Evolutionary conservation across 1,139 yeast species (phyloP).

Genomic region (Pichia sp.): DNA sequence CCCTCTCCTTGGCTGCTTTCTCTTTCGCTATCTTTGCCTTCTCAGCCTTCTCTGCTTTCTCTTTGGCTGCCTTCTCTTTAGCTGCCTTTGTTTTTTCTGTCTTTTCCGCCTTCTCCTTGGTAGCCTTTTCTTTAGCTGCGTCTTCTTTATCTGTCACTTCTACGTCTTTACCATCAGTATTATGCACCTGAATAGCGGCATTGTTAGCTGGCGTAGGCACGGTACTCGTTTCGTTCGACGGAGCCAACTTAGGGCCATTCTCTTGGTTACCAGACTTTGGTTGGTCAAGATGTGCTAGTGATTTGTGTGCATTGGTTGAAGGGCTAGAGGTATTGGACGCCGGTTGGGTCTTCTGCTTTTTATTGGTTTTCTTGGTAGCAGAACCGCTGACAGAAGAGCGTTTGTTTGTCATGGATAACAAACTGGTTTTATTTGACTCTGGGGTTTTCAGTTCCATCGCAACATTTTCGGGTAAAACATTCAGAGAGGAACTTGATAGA

Average conservation of each 20-base stretch:
- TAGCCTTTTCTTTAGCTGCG: background rate
- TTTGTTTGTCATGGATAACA: background rate
- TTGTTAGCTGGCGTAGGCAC: background rate
- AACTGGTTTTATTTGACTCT: background rate
- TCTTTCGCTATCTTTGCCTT: slow-evolving; percentile 7
- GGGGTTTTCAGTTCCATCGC: background rate
- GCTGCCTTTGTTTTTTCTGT: slow-evolving; percentile 1
- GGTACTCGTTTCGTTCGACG: background rate
- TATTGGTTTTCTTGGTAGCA: background rate
- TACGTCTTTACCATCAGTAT: too few species aligned
- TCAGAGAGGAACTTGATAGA: slow-evolving; percentile 12
- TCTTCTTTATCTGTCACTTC: background rate
- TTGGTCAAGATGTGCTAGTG: background rate
- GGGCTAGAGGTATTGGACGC: background rate
- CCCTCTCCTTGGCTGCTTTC: slow-evolving; percentile 6
- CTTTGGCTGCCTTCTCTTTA: slow-evolving; percentile 5
- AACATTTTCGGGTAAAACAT: background rate
- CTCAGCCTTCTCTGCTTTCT: slow-evolving; percentile 2
- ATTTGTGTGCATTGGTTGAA: background rate
- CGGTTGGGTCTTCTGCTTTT: background rate
- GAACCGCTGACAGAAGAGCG: background rate
- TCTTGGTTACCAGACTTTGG: background rate
- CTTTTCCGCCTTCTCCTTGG: background rate
- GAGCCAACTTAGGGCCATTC: background rate
- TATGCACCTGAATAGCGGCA: too few species aligned